These are phyloP conservation scores for Amphicarpaea edgeworthii DNA, from an alignment of 306 rosid species.

Conservation along the genomic window DNA sequence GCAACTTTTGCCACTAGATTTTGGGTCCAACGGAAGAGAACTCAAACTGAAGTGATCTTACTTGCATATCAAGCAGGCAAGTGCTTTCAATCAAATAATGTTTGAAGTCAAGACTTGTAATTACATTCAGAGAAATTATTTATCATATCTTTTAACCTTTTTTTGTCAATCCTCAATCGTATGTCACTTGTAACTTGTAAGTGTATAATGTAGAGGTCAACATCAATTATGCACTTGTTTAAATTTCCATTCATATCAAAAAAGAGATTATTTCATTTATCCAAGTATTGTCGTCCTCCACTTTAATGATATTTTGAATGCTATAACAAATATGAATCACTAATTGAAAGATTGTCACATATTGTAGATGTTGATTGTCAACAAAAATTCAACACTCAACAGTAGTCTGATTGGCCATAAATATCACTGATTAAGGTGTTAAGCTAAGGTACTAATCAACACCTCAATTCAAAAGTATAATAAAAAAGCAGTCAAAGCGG, in stretches of 20 bases:
- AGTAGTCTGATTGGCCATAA: not conserved
- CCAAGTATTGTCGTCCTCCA: not conserved
- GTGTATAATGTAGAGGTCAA: not conserved
- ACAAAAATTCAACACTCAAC: not conserved
- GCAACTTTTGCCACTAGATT: slow-evolving; percentile 33
- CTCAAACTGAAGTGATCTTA: slow-evolving; percentile 38
- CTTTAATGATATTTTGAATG: not conserved
- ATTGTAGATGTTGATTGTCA: not conserved
- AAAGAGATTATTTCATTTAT: too few relatives aligned
- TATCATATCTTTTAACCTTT: slow-evolving; percentile 4
- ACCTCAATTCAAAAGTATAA: not conserved
- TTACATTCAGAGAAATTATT: not conserved
- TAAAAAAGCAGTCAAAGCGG: not conserved
- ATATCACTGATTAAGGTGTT: not conserved
- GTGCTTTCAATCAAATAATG: slow-evolving; percentile 42
- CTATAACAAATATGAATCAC: not conserved
- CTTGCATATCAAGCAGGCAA: slow-evolving; percentile 52
- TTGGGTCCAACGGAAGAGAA: slow-evolving; percentile 43
- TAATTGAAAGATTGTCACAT: not conserved
- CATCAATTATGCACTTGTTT: too few relatives aligned
- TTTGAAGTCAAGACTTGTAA: slow-evolving; percentile 48
- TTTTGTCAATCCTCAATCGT: not conserved
- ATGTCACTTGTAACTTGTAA: not conserved
- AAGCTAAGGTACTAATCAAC: not conserved
- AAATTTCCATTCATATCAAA: too few relatives aligned